Base-by-base conservation (phyloP, 2,329 filamentous ascomycete species). In the Alternaria viburni region DNA sequence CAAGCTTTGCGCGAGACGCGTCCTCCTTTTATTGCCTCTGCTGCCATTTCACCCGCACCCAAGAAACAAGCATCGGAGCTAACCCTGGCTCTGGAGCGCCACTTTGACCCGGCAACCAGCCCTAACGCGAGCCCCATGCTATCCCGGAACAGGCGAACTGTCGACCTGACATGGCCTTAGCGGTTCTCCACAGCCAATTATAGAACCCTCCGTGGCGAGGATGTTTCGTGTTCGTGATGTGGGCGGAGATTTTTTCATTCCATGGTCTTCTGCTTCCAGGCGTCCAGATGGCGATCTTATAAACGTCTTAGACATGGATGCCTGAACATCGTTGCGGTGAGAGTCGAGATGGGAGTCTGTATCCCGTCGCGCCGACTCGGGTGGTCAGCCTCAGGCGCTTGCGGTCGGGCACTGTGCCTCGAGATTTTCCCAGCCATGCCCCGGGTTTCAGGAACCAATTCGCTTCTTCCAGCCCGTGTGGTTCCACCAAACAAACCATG, bases 71-170 rank as follows among this genome's bases (percentile, higher is more conserved):
- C 64, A 61, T 66, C 46, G 56, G 60, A 54, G 64, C 69, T 65
- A 61, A 44, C 65, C 61, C 66, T 57, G 59, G 64, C 67, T 50
- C 54, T 62, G 51, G 43, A 57, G 63, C 71, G 71, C 69, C 67
- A 68, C 68, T 64, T 59, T 72, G 69, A 51, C 69, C 68, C 41
- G 65, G 71, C 71, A 74, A 74, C 71, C 65, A 45, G 28, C 64
- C 54, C 66, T 25, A 25, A 52, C 13, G 49, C 54, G 43, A 58
- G 45, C 62, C 43, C 64, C 55, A 54, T 50, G n/a, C 60, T 55
- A 59, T 21, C 26, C 43, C 46, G 8, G n/a, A 56, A 54, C 25
- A 21, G 56, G 45, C 47, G 21, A 25, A 21, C 25, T 21, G 13
- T 13, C 45, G 17, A 17, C 25, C 46, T 57, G 59, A 56, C 45